Evolutionary conservation across 2,329 filamentous ascomycete species (phyloP).

Genomic region (Curvularia verruculosa): DNA sequence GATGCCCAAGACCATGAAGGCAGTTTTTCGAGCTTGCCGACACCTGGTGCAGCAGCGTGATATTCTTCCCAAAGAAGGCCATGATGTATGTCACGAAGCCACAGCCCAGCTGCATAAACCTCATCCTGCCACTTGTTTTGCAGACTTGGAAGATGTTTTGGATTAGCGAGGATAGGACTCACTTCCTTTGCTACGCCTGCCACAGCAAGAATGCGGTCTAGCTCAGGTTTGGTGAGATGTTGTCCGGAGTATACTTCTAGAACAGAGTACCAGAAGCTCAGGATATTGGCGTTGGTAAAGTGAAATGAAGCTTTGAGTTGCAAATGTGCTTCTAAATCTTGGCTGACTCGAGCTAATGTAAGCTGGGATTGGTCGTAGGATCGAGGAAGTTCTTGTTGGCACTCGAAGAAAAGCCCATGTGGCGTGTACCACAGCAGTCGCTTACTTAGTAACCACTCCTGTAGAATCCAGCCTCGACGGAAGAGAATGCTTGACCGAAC

Average conservation of each 20-base stretch:
- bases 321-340: no score
- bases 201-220: background rate
- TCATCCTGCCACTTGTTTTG: background rate
- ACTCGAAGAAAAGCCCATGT: no score
- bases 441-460: no score
- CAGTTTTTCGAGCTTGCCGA: background rate
- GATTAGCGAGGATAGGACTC: background rate
- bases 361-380: no score
- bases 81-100: background rate
- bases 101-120: background rate
- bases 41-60: background rate
- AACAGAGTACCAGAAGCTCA: background rate
- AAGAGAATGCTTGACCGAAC: no score
- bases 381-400: no score
- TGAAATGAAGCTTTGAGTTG: no score
- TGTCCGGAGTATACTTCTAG: background rate
- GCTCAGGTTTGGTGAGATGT: background rate
- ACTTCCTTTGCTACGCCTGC: background rate
- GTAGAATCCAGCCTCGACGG: no score
- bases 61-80: background rate
- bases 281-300: no score
- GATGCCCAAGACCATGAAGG: background rate
- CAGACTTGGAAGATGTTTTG: background rate
- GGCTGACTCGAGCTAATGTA: no score
- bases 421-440: no score